A percentile compares a stretch with the other conserved stretches of the same genome.
phyloP scores from a whole-genome alignment of 192 early-diverging fungal genomes.

The Diversispora epigaea region DNA sequence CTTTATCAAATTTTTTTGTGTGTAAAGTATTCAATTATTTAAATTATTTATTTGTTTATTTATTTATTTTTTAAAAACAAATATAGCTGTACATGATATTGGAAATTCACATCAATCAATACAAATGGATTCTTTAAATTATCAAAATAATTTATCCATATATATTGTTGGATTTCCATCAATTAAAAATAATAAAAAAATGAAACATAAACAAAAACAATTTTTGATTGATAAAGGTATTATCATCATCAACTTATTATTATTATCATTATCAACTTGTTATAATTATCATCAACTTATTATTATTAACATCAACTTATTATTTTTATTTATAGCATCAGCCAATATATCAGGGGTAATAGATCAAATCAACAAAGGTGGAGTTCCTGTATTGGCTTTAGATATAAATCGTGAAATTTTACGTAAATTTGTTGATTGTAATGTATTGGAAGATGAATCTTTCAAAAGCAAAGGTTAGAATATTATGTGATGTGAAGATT shows the following conservation, averaged over 20 bases:
- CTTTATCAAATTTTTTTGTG: conserved; percentile 28
- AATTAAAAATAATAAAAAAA: conserved; percentile 50
- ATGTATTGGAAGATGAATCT: conserved; percentile 62
- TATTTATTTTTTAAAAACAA: too few relatives aligned
- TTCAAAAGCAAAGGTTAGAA: conserved; percentile 54
- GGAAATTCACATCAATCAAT: conserved; percentile 36
- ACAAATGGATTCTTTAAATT: conserved; percentile 39
- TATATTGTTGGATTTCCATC: conserved; percentile 47
- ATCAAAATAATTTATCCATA: conserved; percentile 35
- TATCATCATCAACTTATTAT: conserved; percentile 14
- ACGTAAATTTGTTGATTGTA: conserved; percentile 53
- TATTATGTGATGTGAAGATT: conserved; percentile 22
- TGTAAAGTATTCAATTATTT: not conserved
- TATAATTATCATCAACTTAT: conserved; percentile 17
- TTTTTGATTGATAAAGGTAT: conserved; percentile 60
- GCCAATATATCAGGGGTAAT: conserved; percentile 56
- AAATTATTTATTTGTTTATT: conserved; percentile 26
- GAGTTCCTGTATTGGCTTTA: conserved; percentile 62
- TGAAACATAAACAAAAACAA: conserved; percentile 59
- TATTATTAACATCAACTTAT: conserved; percentile 20
- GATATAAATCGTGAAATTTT: conserved; percentile 64
- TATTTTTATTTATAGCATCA: conserved; percentile 46
- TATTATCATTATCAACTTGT: conserved; percentile 35
- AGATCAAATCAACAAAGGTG: conserved; percentile 47
- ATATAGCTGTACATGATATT: conserved; percentile 32